phyloP scores from a whole-genome alignment of 495 filamentous ascomycete species.

The Penicillium odoratum region DNA sequence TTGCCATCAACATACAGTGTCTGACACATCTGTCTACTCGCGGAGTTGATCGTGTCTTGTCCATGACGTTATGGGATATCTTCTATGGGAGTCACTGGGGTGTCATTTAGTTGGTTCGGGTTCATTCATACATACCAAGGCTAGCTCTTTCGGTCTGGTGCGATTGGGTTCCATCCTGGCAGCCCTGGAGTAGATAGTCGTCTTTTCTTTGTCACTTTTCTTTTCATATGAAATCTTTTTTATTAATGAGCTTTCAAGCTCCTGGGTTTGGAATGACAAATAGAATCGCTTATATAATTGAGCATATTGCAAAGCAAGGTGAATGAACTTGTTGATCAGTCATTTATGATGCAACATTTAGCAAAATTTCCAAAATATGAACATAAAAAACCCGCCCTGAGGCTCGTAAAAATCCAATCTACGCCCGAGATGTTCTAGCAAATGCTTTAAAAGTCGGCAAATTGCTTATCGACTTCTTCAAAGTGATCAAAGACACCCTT shows the following conservation, averaged over 20 bases:
- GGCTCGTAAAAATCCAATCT: slow-evolving; percentile 10
- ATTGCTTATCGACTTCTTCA: slow-evolving; percentile 85
- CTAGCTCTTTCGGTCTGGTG: background rate
- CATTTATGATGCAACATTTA: background rate
- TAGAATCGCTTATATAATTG: background rate
- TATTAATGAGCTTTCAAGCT: background rate
- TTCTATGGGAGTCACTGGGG: background rate
- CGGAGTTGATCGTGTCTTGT: background rate
- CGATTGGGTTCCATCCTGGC: background rate
- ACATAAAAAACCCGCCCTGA: slow-evolving; percentile 4
- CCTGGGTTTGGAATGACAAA: too few relatives aligned
- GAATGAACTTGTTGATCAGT: background rate
- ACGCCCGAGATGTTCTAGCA: background rate
- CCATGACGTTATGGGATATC: background rate
- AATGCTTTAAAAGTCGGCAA: slow-evolving; percentile 50
- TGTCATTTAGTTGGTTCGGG: background rate
- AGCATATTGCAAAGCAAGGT: background rate
- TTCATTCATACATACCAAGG: background rate
- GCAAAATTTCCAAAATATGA: background rate
- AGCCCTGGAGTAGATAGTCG: background rate
- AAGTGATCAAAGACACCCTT: slow-evolving; percentile 87
- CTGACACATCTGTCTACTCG: background rate
- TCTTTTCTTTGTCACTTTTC: background rate
- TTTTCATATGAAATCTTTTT: background rate
- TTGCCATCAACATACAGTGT: background rate